These are phyloP conservation scores for Priceomyces medius DNA, from an alignment of 805 yeast genomes.

Conservation along the genomic window DNA sequence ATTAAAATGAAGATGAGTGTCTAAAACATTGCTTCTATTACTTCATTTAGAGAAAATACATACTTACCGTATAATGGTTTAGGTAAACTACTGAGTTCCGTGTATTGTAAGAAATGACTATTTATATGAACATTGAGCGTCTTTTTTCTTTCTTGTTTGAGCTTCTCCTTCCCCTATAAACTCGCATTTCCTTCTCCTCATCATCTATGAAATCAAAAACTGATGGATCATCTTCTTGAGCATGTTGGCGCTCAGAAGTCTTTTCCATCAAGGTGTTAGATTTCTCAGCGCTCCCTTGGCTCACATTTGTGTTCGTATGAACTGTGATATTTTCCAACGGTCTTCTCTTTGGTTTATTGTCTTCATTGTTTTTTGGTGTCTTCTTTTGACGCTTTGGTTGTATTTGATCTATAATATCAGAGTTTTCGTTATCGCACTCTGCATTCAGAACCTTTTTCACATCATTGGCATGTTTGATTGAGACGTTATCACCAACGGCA, in stretches of 20 bases:
- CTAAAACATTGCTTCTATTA: slow-evolving; percentile 28
- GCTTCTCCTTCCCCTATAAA: background rate
- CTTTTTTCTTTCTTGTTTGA: slow-evolving; percentile 8
- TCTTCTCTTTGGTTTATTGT: slow-evolving; percentile 9
- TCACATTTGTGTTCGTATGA: too few relatives aligned
- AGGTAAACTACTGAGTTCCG: background rate
- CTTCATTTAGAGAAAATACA: background rate
- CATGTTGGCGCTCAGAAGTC: too few relatives aligned
- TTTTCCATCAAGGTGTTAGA: too few relatives aligned
- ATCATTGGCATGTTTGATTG: slow-evolving; percentile 7
- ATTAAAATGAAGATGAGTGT: slow-evolving; percentile 98
- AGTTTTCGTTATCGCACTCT: slow-evolving; percentile 3
- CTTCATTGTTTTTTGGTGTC: background rate
- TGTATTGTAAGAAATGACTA: background rate
- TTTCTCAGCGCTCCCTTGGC: too few relatives aligned
- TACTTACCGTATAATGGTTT: too few relatives aligned
- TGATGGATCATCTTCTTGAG: slow-evolving; percentile 23
- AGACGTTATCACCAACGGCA: slow-evolving; percentile 48
- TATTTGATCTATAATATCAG: slow-evolving; percentile 4
- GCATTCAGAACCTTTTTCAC: slow-evolving; percentile 1
- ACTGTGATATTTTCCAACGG: slow-evolving; percentile 30
- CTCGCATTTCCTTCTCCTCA: slow-evolving; percentile 10
- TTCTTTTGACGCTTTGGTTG: slow-evolving; percentile 4
- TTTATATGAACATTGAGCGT: slow-evolving; percentile 9
- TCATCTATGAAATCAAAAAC: slow-evolving; percentile 42